A percentile compares a stretch with the other conserved stretches of the same genome.
These are phyloP conservation scores for Lactifluus pinguis DNA, from an alignment of 768 basidiomycete species.

Conservation along the genomic window DNA sequence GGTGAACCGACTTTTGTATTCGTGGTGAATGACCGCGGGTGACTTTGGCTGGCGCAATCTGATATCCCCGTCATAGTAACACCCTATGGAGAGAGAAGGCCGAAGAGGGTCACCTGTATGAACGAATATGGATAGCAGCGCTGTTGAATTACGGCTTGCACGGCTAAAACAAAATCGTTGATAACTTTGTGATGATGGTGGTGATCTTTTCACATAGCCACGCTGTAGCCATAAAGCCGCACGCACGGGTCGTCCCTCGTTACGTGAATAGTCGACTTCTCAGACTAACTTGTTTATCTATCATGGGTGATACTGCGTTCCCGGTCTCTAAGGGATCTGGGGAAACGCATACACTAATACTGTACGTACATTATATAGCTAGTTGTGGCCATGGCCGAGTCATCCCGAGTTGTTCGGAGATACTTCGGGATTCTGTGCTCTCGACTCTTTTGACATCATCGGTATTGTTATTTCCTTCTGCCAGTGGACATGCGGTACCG, in stretches of 20 bases:
- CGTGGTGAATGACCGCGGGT: not conserved
- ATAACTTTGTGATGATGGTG: not conserved
- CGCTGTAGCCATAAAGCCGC: slow-evolving; percentile 2
- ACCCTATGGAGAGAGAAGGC: not conserved
- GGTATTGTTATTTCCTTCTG: no score
- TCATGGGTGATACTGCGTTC: not conserved
- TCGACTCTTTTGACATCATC: not conserved
- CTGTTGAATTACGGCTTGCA: not conserved
- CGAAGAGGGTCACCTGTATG: not conserved
- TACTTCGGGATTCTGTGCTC: slow-evolving; percentile 22
- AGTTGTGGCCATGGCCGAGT: slow-evolving; percentile 43
- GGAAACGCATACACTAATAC: not conserved
- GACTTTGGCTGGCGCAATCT: not conserved
- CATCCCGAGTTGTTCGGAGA: slow-evolving; percentile 29
- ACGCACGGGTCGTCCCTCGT: not conserved
- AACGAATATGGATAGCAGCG: not conserved
- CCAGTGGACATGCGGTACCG: no score
- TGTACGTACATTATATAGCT: not conserved
- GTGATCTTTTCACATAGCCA: not conserved
- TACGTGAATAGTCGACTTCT: not conserved
- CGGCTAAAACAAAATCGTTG: not conserved
- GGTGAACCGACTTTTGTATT: not conserved
- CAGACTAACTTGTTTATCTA: not conserved
- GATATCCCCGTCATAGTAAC: not conserved
- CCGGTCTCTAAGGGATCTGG: not conserved